phyloP scores from a whole-genome alignment of 306 rosid species.

The Trifolium dubium region DNA sequence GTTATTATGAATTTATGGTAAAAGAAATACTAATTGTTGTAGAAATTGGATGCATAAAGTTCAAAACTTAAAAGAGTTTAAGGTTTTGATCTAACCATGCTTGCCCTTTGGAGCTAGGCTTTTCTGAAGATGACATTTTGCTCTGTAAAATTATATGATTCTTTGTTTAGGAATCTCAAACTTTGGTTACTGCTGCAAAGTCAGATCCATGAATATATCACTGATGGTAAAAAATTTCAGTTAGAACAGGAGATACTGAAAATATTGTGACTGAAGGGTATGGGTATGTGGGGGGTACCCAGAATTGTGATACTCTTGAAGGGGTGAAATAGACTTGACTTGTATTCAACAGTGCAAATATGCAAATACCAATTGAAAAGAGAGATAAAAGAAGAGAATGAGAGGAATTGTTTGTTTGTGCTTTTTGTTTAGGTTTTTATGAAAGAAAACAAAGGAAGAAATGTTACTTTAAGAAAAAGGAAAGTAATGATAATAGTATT shows the following conservation, averaged over 20 bases:
- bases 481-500: background rate
- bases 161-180: background rate
- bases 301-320: constrained; percentile 30
- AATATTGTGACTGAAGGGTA: constrained; percentile 21
- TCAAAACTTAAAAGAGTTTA: background rate
- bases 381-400: constrained; percentile 40
- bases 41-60: background rate
- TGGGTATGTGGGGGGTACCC: constrained; percentile 23
- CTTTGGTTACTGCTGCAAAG: constrained; percentile 31
- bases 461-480: constrained; percentile 25
- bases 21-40: background rate
- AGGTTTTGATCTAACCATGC: constrained; percentile 70
- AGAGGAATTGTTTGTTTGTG: constrained; percentile 54
- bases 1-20: background rate
- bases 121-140: constrained; percentile 66
- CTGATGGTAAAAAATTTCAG: constrained; percentile 11
- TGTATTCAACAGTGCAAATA: background rate
- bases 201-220: constrained; percentile 47
- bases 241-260: constrained; percentile 38
- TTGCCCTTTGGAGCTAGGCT: constrained; percentile 81
- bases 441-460: constrained; percentile 42
- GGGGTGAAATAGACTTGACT: constrained; percentile 48
- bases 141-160: constrained; percentile 27
- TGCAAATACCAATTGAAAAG: constrained; percentile 30
- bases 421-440: constrained; percentile 47